Percentiles rank a stretch among this genome's conserved stretches.
Conservation (phyloP, 2,329 filamentous ascomycete species). For the Scedosporium apiospermum region DNA sequence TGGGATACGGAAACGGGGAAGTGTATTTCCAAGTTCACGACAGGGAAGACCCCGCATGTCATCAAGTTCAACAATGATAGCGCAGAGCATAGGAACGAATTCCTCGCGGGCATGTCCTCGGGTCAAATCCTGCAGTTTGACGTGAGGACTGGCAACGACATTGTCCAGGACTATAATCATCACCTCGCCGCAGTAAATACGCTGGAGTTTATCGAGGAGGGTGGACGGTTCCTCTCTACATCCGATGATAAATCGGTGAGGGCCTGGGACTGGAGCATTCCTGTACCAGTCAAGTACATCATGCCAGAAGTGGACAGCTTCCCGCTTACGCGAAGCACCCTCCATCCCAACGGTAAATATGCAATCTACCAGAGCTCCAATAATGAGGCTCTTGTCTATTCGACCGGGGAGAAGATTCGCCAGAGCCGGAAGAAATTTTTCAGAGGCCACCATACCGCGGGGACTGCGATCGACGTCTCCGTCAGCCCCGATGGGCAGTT, state of each 20-base stretch:
- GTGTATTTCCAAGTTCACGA: constrained; percentile 81
- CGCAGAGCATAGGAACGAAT: constrained; percentile 70
- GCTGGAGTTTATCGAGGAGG: constrained; percentile 90
- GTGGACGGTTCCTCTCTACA: constrained; percentile 93
- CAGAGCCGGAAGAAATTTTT: constrained; percentile 97
- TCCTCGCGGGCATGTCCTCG: constrained; percentile 92
- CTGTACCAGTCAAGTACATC: constrained; percentile 96
- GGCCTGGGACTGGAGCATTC: constrained; percentile 98
- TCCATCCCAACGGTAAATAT: constrained; percentile 86
- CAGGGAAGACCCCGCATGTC: constrained; percentile 91
- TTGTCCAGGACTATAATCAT: constrained; percentile 97
- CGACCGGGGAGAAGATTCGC: constrained; percentile 87
- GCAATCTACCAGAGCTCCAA: constrained; percentile 89
- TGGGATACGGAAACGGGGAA: constrained; percentile 96
- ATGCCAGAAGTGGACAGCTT: constrained; percentile 92
- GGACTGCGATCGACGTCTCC: constrained; percentile 82
- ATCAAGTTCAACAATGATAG: constrained; percentile 91
- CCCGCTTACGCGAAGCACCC: constrained; percentile 75
- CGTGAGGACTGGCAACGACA: constrained; percentile 62
- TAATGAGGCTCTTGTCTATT: constrained; percentile 95
- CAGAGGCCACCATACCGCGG: constrained; percentile 90
- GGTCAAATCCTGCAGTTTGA: constrained; percentile 99
- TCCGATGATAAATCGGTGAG: constrained; percentile 94
- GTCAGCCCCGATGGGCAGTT: constrained; percentile 90
- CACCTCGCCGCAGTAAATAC: constrained; percentile 97